Evolutionary conservation across 352 stramenopile genomes (phyloP).

Genomic region (Globisporangium yorkense): DNA sequence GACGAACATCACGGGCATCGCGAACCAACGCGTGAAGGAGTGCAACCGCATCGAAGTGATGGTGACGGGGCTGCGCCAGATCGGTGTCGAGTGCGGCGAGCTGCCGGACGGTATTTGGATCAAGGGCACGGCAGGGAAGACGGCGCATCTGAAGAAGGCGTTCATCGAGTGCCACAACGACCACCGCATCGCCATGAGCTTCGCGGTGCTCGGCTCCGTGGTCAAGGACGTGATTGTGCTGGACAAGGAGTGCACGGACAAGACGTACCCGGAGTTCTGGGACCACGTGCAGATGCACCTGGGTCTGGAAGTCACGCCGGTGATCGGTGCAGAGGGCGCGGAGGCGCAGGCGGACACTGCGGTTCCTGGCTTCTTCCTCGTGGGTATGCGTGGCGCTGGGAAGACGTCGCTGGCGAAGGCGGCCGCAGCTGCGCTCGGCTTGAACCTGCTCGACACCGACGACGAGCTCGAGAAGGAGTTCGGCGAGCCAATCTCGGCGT

Average conservation of each 20-base stretch:
- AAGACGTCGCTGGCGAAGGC: constrained; percentile 77
- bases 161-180: constrained; percentile 93
- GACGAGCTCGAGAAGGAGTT: constrained; percentile 62
- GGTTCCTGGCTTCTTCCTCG: constrained; percentile 62
- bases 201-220: constrained; percentile 92
- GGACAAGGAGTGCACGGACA: constrained; percentile 96
- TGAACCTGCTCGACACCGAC: constrained; percentile 77
- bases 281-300: constrained; percentile 67
- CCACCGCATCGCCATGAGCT: constrained; percentile 98
- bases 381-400: constrained; percentile 84
- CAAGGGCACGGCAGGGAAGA: constrained; percentile 50
- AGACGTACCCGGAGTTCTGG: constrained; percentile 98
- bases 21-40: constrained; percentile 98
- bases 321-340: constrained; percentile 22
- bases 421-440: constrained; percentile 34
- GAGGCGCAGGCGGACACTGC: constrained; percentile 3
- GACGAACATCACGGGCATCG: constrained; percentile 96
- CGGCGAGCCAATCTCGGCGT: constrained; percentile 58
- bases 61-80: constrained; percentile 93
- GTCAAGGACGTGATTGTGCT: constrained; percentile 91
- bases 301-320: constrained; percentile 44
- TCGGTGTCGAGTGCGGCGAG: constrained; percentile 84
- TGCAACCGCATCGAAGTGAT: constrained; percentile 98
- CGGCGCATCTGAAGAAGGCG: constrained; percentile 42
- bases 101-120: constrained; percentile 78